Percentiles rank a stretch among this genome's conserved stretches.
phyloP scores from a whole-genome alignment of 2,329 filamentous ascomycete species.

The Apiospora sp. region DNA sequence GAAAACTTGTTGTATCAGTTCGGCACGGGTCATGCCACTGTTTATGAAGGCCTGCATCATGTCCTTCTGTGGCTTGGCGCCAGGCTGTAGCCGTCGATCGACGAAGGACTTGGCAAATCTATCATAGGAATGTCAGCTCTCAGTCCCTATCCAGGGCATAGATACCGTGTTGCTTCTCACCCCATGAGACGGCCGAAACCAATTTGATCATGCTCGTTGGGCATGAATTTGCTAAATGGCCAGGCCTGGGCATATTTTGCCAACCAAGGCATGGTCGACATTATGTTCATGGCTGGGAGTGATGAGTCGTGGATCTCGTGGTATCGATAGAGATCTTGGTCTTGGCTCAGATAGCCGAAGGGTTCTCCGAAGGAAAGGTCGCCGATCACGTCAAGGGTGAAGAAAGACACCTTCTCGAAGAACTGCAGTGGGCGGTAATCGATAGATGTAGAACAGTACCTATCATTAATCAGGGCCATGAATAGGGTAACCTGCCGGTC shows the following conservation, averaged over 20 bases:
- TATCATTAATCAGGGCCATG: constrained; percentile 53
- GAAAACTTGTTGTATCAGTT: constrained; percentile 49
- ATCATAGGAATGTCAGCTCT: background rate
- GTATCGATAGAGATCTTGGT: constrained; percentile 56
- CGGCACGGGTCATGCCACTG: constrained; percentile 44
- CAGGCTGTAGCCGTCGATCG: constrained; percentile 37
- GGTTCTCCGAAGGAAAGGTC: constrained; percentile 59
- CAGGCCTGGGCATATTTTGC: constrained; percentile 45
- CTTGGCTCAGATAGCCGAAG: constrained; percentile 59
- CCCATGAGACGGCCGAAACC: constrained; percentile 50
- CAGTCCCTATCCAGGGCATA: background rate
- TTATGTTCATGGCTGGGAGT: constrained; percentile 46
- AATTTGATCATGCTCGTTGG: constrained; percentile 46
- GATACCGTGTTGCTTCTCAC: constrained; percentile 35
- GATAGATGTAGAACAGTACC: constrained; percentile 52
- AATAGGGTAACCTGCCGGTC: constrained; percentile 50
- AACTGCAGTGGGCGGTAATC: constrained; percentile 53
- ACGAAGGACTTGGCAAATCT: constrained; percentile 40
- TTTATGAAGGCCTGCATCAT: constrained; percentile 51
- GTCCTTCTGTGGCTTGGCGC: constrained; percentile 41
- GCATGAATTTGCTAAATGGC: constrained; percentile 46
- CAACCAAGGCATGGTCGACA: constrained; percentile 48
- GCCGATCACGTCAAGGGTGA: constrained; percentile 62
- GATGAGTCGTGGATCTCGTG: constrained; percentile 53
- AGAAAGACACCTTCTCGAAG: constrained; percentile 58